Conservation (phyloP, 371 early-diverging fungal genomes). For the Lichtheimia corymbifera region DNA sequence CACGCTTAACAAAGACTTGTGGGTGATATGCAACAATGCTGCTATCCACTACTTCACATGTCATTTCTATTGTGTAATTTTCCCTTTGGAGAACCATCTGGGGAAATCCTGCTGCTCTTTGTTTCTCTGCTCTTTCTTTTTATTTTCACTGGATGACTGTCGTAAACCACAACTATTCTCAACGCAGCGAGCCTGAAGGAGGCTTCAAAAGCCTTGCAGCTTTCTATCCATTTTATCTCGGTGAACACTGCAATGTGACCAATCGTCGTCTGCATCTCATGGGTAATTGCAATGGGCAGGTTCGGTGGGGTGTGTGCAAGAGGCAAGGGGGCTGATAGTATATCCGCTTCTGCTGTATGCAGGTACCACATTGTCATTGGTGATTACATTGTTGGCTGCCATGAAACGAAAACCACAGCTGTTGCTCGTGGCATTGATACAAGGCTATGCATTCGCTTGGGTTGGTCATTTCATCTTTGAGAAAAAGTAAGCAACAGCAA, state of each 20-base stretch:
- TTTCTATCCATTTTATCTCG: constrained; percentile 75
- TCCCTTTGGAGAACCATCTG: too few relatives aligned
- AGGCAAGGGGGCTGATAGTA: not conserved
- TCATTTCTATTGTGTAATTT: too few relatives aligned
- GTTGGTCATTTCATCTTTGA: constrained; percentile 71
- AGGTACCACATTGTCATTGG: constrained; percentile 36
- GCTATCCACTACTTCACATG: too few relatives aligned
- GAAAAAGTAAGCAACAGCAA: constrained; percentile 44
- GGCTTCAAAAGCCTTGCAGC: constrained; percentile 55
- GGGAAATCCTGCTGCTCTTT: too few relatives aligned
- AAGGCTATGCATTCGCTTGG: constrained; percentile 68
- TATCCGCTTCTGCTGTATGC: not conserved
- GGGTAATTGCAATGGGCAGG: constrained; percentile 29
- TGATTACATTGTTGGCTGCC: constrained; percentile 21
- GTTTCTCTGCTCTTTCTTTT: not conserved
- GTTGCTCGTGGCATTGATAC: constrained; percentile 25
- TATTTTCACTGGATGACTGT: constrained; percentile 14
- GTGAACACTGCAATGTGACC: constrained; percentile 58
- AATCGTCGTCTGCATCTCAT: constrained; percentile 60
- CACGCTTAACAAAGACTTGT: too few relatives aligned
- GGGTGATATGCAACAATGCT: too few relatives aligned
- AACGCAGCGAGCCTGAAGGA: constrained; percentile 44
- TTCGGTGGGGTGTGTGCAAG: not conserved
- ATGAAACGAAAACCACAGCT: constrained; percentile 23
- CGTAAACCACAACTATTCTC: constrained; percentile 58